These are phyloP conservation scores for Sarocladiaceae sp. DNA, from an alignment of 2,329 filamentous ascomycete genomes.

Conservation along the genomic window DNA sequence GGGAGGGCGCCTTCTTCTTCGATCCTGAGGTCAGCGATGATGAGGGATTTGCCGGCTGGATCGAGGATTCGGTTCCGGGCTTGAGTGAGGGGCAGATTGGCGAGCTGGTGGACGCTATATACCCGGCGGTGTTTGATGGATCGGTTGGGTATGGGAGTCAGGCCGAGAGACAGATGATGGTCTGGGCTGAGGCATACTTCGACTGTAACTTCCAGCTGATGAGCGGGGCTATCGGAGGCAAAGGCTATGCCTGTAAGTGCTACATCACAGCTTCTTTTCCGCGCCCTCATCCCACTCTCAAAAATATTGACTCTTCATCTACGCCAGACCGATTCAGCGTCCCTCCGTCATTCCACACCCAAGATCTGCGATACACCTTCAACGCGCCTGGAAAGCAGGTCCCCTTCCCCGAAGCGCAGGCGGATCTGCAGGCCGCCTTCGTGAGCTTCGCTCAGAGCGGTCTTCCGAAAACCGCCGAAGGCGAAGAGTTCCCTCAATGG, in stretches of 20 bases:
- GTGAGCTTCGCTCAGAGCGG: conserved; percentile 10
- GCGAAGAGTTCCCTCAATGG: conserved; percentile 7
- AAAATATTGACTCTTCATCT: background rate
- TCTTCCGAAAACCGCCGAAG: background rate
- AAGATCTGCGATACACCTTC: conserved; percentile 13
- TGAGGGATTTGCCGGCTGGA: conserved; percentile 10
- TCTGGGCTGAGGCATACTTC: conserved; percentile 11
- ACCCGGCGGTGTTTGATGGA: conserved; percentile 12
- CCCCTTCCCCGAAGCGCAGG: conserved; percentile 6
- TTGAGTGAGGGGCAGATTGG: conserved; percentile 1
- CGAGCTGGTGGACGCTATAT: conserved; percentile 10
- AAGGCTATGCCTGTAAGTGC: conserved; percentile 13
- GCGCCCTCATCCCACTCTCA: background rate
- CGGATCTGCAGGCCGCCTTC: conserved; percentile 9
- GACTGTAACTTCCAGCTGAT: conserved; percentile 11
- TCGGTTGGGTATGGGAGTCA: conserved; percentile 10
- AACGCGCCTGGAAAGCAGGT: conserved; percentile 3
- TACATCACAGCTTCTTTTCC: background rate
- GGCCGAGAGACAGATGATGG: conserved; percentile 10
- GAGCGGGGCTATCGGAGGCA: conserved; percentile 9
- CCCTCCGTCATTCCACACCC: conserved; percentile 12
- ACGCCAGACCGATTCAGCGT: conserved; percentile 11
- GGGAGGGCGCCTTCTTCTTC: conserved; percentile 13
- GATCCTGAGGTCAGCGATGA: conserved; percentile 11
- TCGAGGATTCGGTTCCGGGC: conserved; percentile 9